Base-by-base conservation (phyloP, 257 asterid species). In the Datura wrightii region DNA sequence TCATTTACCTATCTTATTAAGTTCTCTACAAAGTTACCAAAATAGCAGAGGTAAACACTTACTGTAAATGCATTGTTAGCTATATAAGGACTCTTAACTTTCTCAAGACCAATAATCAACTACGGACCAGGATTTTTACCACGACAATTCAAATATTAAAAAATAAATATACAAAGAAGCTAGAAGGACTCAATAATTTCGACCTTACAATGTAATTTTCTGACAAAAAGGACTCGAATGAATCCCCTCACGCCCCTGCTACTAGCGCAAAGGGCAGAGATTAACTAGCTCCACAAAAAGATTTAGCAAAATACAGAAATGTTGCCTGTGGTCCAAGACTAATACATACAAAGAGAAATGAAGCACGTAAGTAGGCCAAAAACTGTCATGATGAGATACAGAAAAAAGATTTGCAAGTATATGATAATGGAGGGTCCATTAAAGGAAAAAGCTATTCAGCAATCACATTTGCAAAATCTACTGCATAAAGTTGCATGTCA, bases 371-470 rank as follows among this genome's bases (percentile, higher is more conserved):
- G 88, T 90, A 78, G 82, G 63, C 86, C 90, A 90, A 88, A 67
- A 88, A 62, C 70, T 83, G 63, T 83, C 74, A 93, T 93, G 85
- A 91, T 92, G 63, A 80, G 56, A 82, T 79, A 79, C 66, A 83
- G 69, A 92, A 86, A 24, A 90, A 76, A 42, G 70, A 85, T 66
- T 39, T 79, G 67, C 85, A 87, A 52, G 71, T 87, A 50, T 65
- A 79, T 85, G 88, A 89, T 89, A 86, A 52, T 86, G 92, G 90
- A 87, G 90, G 97, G 95, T 55, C 92, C 93, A 85, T 52, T 14
- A 52, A 69, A 41, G 31, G 83, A 3, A 84, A 19, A 83, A 54
- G 13, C 86, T 89, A 88, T 88, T 91, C 62, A 2, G 86, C 83
- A 88, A 86, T 89, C 91, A 82, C 82, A 83, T 83, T 42, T 46